Percentiles rank a stretch among this genome's conserved stretches.
These are phyloP conservation scores for Kentomonas sorsogonicus DNA, from an alignment of 208 protist species.

Conservation along the genomic window DNA sequence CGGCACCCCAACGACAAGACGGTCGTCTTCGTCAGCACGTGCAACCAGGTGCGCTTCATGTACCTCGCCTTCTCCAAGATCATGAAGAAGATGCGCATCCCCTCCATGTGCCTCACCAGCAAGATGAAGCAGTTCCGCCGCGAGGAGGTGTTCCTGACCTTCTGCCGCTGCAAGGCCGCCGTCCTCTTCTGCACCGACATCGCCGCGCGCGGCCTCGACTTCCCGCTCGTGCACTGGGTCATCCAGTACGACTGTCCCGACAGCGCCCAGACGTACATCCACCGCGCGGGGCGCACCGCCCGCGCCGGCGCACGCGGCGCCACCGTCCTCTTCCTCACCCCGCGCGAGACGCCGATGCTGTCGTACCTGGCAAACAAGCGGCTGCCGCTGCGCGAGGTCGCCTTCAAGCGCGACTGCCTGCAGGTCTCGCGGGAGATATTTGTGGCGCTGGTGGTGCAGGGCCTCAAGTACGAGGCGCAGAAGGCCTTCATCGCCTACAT, in stretches of 20 bases:
- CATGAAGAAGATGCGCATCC: constrained; percentile 88
- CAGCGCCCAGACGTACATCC: constrained; percentile 97
- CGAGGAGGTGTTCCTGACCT: constrained; percentile 88
- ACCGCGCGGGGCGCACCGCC: constrained; percentile 96
- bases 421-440: constrained; percentile 85
- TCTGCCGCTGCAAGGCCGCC: constrained; percentile 80
- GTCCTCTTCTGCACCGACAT: constrained; percentile 99
- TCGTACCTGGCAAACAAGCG: constrained; percentile 85
- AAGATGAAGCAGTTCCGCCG: constrained; percentile 93
- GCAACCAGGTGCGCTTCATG: constrained; percentile 96
- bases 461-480: constrained; percentile 97
- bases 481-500: constrained; percentile 98
- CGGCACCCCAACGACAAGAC: constrained; percentile 94
- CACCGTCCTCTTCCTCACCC: constrained; percentile 96
- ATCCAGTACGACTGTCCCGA: constrained; percentile 98
- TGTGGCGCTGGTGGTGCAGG: constrained; percentile 87
- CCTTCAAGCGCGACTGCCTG: constrained; percentile 72
- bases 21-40: constrained; percentile 98
- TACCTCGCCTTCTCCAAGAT: constrained; percentile 89
- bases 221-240: constrained; percentile 98
- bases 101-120: constrained; percentile 89
- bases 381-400: constrained; percentile 75
- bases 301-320: constrained; percentile 91
- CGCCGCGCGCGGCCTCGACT: constrained; percentile 97
- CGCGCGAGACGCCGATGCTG: constrained; percentile 93